Evolutionary conservation across 768 basidiomycete species (phyloP), one percentile per base, ranked within the genome.

Genomic region (Steccherinum ochraceum): DNA sequence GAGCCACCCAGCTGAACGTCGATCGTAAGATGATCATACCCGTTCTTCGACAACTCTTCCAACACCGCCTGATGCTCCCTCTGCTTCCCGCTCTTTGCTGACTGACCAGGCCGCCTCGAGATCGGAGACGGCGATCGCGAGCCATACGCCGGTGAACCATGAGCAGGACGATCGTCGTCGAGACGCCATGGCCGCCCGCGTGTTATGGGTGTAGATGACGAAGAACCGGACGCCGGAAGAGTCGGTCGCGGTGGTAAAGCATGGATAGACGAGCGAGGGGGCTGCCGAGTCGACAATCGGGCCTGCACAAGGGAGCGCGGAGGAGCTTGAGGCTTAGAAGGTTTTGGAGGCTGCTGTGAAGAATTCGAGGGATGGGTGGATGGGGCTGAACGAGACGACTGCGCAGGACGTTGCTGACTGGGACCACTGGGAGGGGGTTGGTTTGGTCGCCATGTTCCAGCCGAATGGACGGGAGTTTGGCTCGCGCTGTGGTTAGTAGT

Each of bases 1-100:
- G 71, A 71, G 46, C 72, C 74, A 45, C 77, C 69, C 30, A 73
- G 63, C 60, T 71, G 71, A 4, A 63, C 68, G 47, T 79, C 77
- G 13, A 92, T 67, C 54, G 73, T 75, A 41, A 89, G 73, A 66
- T 90, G 79, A 13, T 89, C 85, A 54, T 72, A 71, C 45, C 80
- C 83, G 53, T 84, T 90, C 62, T 69, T 69, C 55, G 74, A 73
- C 40, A 92, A 71, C 58, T 70, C 75, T 30, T 74, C 72, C 40
- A 77, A 54, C 5, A 84, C 71, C 26, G 48, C 60, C 49, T 65
- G 61, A 56, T 68, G 61, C 57, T 67, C 62, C 54, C 61, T 62
- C 61, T 56, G 56, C 55, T 62, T 64, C 56, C 58, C 56, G 27
- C 58, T 57, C 27, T 60, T 54, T 24, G 61, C 58, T 24, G 66